Percentiles rank a stretch among this genome's conserved stretches.
Evolutionary conservation across 2,329 filamentous ascomycete genomes (phyloP).

Genomic region (Verticillium nubilum): DNA sequence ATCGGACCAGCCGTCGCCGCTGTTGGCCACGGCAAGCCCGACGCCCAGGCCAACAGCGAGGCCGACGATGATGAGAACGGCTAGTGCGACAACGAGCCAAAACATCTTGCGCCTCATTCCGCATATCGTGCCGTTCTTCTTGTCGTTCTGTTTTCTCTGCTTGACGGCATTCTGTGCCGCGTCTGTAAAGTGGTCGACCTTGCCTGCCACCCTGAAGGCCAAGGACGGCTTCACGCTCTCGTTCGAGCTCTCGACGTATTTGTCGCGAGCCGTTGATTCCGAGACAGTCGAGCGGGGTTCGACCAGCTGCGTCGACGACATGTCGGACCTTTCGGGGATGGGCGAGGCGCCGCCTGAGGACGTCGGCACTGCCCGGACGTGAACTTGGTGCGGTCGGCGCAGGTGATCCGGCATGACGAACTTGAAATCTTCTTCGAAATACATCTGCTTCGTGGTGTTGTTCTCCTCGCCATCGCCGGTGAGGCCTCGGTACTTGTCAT

Average conservation of each 20-base stretch:
- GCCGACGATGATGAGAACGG: conserved; percentile 4
- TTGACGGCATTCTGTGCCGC: neutral
- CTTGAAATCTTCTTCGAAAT: neutral
- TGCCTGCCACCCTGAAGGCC: neutral
- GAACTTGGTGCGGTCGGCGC: neutral
- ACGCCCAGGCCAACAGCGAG: conserved; percentile 8
- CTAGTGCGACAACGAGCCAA: conserved; percentile 4
- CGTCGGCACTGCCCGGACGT: neutral
- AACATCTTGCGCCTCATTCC: conserved; percentile 8
- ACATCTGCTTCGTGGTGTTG: neutral
- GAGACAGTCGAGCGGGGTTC: neutral
- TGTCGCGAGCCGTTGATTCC: neutral
- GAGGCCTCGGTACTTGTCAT: neutral
- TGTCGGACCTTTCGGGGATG: neutral
- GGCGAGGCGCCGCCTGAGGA: neutral
- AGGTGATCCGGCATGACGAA: neutral
- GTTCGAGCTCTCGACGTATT: neutral
- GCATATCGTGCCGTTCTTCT: conserved; percentile 3
- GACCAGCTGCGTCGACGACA: neutral
- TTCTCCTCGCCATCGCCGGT: neutral
- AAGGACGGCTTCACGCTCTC: neutral
- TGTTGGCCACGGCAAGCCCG: neutral
- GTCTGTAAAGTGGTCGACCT: neutral
- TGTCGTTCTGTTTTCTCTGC: neutral
- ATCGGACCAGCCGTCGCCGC: neutral